Conservation (phyloP, 1,284 basidiomycete species). For the Mrakiaceae sp. region DNA sequence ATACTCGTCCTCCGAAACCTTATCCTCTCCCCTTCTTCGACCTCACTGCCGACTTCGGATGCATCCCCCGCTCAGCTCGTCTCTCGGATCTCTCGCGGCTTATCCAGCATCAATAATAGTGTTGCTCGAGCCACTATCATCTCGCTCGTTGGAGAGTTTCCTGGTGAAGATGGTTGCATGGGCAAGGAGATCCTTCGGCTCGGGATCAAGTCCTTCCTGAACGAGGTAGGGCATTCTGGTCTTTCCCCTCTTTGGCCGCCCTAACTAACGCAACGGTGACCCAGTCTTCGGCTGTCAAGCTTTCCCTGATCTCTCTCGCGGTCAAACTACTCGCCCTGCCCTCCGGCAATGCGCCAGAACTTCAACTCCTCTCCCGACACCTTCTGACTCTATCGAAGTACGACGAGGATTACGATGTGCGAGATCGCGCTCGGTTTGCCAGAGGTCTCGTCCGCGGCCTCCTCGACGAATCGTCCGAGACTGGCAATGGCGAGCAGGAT, state of each 20-base stretch:
- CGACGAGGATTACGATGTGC: constrained; percentile 73
- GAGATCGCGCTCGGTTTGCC: constrained; percentile 74
- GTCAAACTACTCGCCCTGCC: constrained; percentile 64
- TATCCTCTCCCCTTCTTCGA: constrained; percentile 45
- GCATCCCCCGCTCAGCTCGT: constrained; percentile 56
- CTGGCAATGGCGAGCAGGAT: constrained; percentile 30
- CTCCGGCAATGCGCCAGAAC: constrained; percentile 28
- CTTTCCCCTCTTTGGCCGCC: background rate
- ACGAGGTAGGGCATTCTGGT: constrained; percentile 45
- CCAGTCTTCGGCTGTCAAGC: constrained; percentile 47
- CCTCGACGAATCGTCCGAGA: constrained; percentile 18
- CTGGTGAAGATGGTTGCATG: constrained; percentile 37
- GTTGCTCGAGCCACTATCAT: constrained; percentile 71
- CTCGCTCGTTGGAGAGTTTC: constrained; percentile 83
- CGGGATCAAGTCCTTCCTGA: constrained; percentile 55
- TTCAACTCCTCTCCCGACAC: constrained; percentile 50
- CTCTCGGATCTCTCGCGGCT: constrained; percentile 54
- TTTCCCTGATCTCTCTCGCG: constrained; percentile 69
- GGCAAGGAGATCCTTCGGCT: constrained; percentile 66
- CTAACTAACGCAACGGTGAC: background rate
- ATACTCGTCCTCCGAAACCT: constrained; percentile 74
- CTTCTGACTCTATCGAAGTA: constrained; percentile 75
- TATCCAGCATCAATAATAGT: constrained; percentile 66
- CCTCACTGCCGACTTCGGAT: constrained; percentile 21
- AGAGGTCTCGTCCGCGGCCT: constrained; percentile 53